Conservation (phyloP, 306 rosid genomes). For the Citrullus amarus region DNA sequence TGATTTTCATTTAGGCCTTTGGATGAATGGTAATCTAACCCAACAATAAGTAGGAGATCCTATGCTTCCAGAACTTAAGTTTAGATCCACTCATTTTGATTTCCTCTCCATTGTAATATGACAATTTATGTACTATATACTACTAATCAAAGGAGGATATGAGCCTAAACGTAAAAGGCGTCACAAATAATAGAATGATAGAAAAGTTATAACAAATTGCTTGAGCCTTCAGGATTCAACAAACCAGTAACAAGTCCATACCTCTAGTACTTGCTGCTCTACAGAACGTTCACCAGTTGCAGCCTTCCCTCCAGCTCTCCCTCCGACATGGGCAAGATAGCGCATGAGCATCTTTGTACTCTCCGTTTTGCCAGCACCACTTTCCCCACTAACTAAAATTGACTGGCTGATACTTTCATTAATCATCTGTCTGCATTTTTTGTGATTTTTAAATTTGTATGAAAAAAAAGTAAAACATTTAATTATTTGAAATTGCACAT, state of each 20-base stretch:
- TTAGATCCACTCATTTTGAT: not conserved
- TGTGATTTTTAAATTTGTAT: not conserved
- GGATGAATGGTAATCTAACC: not conserved
- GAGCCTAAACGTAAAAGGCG: not conserved
- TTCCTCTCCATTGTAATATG: not conserved
- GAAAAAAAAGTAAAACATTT: not conserved
- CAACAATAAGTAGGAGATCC: not conserved
- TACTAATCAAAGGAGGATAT: not conserved
- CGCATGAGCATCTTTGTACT: slow-evolving; percentile 97
- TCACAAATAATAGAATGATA: not conserved
- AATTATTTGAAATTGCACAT: slow-evolving; percentile 3
- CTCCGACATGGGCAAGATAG: slow-evolving; percentile 89
- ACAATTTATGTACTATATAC: not conserved
- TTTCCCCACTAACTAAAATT: slow-evolving; percentile 96
- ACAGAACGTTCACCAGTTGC: slow-evolving; percentile 71
- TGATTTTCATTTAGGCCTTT: not conserved
- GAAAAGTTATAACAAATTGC: not conserved
- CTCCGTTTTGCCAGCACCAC: slow-evolving; percentile 99
- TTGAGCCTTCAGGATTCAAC: not conserved
- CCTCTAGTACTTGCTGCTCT: slow-evolving; percentile 95
- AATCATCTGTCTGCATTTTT: slow-evolving; percentile 60
- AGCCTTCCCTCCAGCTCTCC: slow-evolving; percentile 80
- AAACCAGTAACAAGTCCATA: slow-evolving; percentile 12
- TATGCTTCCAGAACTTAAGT: not conserved
- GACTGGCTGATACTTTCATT: slow-evolving; percentile 74